These are phyloP conservation scores for Cyclocybe aegerita DNA, from an alignment of 768 basidiomycete species.

Conservation along the genomic window DNA sequence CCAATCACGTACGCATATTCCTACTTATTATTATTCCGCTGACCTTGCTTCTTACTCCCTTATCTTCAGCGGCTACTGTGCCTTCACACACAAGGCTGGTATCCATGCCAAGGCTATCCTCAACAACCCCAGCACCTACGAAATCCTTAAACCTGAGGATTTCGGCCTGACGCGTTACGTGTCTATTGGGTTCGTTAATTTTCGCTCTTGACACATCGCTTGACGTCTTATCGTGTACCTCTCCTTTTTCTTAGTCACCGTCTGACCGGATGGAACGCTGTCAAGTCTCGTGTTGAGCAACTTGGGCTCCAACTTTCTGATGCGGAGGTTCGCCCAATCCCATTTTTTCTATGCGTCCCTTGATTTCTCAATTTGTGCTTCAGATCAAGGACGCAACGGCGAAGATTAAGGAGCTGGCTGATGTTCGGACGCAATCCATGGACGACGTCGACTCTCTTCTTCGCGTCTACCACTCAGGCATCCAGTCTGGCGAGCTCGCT, in stretches of 20 bases:
- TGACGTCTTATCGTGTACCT: not conserved
- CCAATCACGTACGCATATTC: constrained; percentile 70
- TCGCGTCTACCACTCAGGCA: constrained; percentile 93
- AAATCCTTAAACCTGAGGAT: constrained; percentile 98
- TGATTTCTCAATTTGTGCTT: not conserved
- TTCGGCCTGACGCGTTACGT: constrained; percentile 98
- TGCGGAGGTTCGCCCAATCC: constrained; percentile 62
- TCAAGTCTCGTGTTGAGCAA: constrained; percentile 99
- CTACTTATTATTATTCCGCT: constrained; percentile 6
- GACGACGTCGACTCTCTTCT: constrained; percentile 98
- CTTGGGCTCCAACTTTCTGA: constrained; percentile 87
- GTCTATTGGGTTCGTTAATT: constrained; percentile 74
- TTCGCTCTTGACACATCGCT: not conserved
- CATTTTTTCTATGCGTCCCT: constrained; percentile 1
- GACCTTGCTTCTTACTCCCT: not conserved
- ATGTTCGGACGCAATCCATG: constrained; percentile 98
- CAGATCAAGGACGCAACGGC: constrained; percentile 97
- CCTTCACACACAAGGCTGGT: constrained; percentile 99
- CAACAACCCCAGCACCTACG: constrained; percentile 98
- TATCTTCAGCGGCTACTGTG: constrained; percentile 85
- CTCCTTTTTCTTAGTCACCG: constrained; percentile 60
- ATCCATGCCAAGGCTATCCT: constrained; percentile 99
- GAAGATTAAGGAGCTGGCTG: constrained; percentile 99
- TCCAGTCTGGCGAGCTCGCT: constrained; percentile 87
- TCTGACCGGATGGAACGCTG: constrained; percentile 98